Evolutionary conservation across 208 protist genomes (phyloP).

Genomic region (Crithidia brevicula): DNA sequence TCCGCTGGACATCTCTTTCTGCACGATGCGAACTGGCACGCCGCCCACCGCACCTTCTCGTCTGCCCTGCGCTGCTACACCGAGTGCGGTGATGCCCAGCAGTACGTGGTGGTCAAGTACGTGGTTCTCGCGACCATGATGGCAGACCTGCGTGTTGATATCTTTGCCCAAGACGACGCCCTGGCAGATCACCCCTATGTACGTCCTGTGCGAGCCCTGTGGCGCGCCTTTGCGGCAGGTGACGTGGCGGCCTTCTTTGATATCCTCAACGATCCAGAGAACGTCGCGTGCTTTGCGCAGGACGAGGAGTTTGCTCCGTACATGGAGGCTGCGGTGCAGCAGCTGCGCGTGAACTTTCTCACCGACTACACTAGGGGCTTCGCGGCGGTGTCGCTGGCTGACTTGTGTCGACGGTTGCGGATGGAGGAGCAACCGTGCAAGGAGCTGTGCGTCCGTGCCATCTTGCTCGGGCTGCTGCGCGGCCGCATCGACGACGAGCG

Average conservation of each 20-base stretch:
- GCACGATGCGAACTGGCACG: conserved; percentile 85
- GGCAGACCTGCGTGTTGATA: conserved; percentile 34
- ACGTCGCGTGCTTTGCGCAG: conserved; percentile 63
- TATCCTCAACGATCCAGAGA: conserved; percentile 68
- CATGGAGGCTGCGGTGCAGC: conserved; percentile 91
- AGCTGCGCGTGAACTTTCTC: conserved; percentile 93
- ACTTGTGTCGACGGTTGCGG: conserved; percentile 73
- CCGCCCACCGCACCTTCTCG: conserved; percentile 94
- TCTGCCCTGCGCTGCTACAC: conserved; percentile 93
- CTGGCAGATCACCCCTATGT: conserved; percentile 45
- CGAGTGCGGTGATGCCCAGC: conserved; percentile 94
- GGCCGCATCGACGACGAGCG: conserved; percentile 44
- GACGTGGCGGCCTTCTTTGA: conserved; percentile 88
- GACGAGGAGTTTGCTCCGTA: conserved; percentile 93
- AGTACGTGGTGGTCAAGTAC: conserved; percentile 87
- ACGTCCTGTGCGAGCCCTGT: conserved; percentile 31
- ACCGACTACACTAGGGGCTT: conserved; percentile 91
- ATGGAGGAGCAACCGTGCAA: conserved; percentile 84
- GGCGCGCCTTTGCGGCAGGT: conserved; percentile 37
- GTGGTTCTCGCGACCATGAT: conserved; percentile 94
- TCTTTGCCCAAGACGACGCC: conserved; percentile 34
- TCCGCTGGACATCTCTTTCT: conserved; percentile 89
- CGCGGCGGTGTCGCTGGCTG: conserved; percentile 53
- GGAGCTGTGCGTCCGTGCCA: conserved; percentile 88
- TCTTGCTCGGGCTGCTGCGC: conserved; percentile 90